Base-by-base conservation (phyloP, 352 stramenopile species). In the Phytophthora pini region DNA sequence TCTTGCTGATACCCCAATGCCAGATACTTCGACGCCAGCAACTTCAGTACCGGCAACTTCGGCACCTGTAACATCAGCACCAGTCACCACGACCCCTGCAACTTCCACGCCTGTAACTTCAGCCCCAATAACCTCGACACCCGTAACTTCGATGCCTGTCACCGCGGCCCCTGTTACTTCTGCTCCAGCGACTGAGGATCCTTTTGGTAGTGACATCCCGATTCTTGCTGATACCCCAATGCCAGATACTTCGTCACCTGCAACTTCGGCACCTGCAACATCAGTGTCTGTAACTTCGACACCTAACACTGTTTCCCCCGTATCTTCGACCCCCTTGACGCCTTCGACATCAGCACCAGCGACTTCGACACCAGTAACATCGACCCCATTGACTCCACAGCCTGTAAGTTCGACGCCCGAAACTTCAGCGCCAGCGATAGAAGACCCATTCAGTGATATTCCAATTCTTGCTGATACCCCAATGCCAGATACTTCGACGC, bases 131-230 rank as follows among this genome's bases (percentile, higher is more conserved):
- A 34, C 24, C 24, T 3, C 15, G 24, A 20, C 20, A 8, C 48
- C 48, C 8, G 4, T 13, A 54, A 40, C 36, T 12, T 5, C 49
- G 9, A 7, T 43, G n/a, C 26, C 43, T 15, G n/a, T 9, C 10
- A 54, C 60, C 2, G 27, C 17, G 2, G 13, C 36, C 10, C 53
- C 59, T 5, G 20, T 48, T 13, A 39, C 13, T 47, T 27, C 39
- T 50, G 38, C 47, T 0, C 39, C 61, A 34, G 40, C 39, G 15
- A 70, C 61, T 26, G 48, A 49, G 15, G 54, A 47, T 10, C 58
- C 59, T 6, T 56, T 60, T 46, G 40, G 50, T 0, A 36, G 8
- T 15, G 20, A 56, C 4, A 44, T 65, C 11, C 62, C 43, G 34
- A 56, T 66, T 12, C 26, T 64, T 32, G 53, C 52, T 6, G 56